These are phyloP conservation scores for Trametes coccinea DNA, from an alignment of 768 basidiomycete genomes.

Conservation along the genomic window DNA sequence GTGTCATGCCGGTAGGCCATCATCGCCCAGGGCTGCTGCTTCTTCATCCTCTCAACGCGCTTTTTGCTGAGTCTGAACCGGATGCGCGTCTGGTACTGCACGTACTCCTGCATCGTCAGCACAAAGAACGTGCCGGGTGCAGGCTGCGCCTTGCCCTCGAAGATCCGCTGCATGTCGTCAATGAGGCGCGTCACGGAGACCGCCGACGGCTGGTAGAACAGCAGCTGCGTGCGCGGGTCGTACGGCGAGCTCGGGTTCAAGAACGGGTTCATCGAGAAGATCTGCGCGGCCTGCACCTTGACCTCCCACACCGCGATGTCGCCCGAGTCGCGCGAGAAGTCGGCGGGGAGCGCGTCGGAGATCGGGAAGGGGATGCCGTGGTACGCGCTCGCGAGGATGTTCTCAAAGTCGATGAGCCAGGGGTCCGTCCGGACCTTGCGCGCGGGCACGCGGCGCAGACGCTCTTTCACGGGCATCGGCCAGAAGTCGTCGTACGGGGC, in stretches of 20 bases:
- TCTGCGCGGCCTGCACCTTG: background rate
- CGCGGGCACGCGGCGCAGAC: constrained; percentile 15
- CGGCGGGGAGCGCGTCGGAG: constrained; percentile 5
- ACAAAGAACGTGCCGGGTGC: constrained; percentile 15
- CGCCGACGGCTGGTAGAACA: constrained; percentile 10
- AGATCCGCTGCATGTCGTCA: background rate
- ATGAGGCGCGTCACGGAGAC: background rate
- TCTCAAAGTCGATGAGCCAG: constrained; percentile 29
- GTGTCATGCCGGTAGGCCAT: constrained; percentile 9
- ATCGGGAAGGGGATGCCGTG: constrained; percentile 26
- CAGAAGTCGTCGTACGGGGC: constrained; percentile 28
- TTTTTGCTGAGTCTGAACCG: constrained; percentile 21
- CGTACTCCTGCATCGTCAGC: constrained; percentile 14
- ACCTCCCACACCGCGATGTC: constrained; percentile 19
- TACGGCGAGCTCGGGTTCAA: background rate
- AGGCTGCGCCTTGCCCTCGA: constrained; percentile 13
- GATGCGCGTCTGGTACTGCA: constrained; percentile 1
- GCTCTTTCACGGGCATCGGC: constrained; percentile 30
- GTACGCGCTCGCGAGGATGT: constrained; percentile 24
- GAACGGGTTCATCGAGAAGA: constrained; percentile 7
- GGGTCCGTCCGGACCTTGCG: constrained; percentile 26
- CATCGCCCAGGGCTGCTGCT: constrained; percentile 13
- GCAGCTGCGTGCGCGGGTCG: constrained; percentile 8
- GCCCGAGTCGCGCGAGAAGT: constrained; percentile 17
- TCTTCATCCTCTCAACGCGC: constrained; percentile 19